Percentiles rank a stretch among this genome's conserved stretches.
These are phyloP conservation scores for Eutypella sp. DNA, from an alignment of 2,329 filamentous ascomycete species.

Conservation along the genomic window DNA sequence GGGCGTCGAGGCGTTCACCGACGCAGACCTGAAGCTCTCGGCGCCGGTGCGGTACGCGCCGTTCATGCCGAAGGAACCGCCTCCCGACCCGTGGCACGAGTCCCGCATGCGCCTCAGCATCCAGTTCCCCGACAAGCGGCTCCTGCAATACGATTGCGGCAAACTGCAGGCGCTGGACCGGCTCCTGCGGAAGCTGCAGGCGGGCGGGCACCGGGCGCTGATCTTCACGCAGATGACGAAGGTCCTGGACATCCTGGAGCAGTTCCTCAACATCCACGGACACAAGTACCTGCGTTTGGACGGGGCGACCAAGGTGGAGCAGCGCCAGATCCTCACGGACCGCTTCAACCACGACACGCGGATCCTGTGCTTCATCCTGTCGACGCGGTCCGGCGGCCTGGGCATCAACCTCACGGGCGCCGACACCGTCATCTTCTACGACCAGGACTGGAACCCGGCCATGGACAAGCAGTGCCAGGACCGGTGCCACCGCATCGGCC, in stretches of 20 bases:
- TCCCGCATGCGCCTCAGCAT: conserved; percentile 89
- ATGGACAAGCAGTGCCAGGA: conserved; percentile 99
- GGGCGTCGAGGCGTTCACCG: conserved; percentile 52
- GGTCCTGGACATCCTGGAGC: conserved; percentile 93
- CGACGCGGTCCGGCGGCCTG: conserved; percentile 86
- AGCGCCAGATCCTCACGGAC: conserved; percentile 90
- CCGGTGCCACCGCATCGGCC: conserved; percentile 91
- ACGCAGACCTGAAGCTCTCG: conserved; percentile 53
- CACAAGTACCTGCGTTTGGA: conserved; percentile 95
- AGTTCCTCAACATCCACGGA: conserved; percentile 95
- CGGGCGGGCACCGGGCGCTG: conserved; percentile 84
- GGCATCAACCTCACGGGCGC: conserved; percentile 96
- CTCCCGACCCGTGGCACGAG: conserved; percentile 84
- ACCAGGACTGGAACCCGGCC: conserved; percentile 98
- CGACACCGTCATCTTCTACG: conserved; percentile 98
- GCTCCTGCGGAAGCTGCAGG: conserved; percentile 79
- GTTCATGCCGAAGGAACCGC: conserved; percentile 51
- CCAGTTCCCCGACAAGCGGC: conserved; percentile 90
- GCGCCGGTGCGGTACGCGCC: conserved; percentile 50
- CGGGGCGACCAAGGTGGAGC: conserved; percentile 93
- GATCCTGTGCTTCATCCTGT: conserved; percentile 93
- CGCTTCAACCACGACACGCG: conserved; percentile 93
- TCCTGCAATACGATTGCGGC: conserved; percentile 97
- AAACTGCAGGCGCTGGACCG: conserved; percentile 89
- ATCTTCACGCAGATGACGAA: conserved; percentile 99